These are phyloP conservation scores for Chiua virens DNA, from an alignment of 768 basidiomycete genomes.

Conservation along the genomic window DNA sequence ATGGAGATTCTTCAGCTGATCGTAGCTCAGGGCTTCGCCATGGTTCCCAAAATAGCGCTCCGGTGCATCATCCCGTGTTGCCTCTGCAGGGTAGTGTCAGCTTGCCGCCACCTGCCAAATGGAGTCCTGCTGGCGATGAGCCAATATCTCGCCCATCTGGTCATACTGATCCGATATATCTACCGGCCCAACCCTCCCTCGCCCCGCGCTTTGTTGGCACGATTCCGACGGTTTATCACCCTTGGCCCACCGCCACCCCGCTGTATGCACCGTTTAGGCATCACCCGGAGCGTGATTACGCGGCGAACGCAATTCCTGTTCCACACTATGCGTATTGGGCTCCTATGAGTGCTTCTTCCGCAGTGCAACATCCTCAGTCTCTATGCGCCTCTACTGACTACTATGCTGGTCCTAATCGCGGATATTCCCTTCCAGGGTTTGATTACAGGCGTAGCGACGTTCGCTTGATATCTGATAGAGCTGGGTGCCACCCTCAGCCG, in stretches of 20 bases:
- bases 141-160: slow-evolving; percentile 59
- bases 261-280: slow-evolving; percentile 24
- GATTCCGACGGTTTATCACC: slow-evolving; percentile 31
- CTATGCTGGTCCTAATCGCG: slow-evolving; percentile 46
- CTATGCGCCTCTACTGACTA: slow-evolving; percentile 55
- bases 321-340: slow-evolving; percentile 26
- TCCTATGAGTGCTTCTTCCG: slow-evolving; percentile 29
- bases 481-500: slow-evolving; percentile 35
- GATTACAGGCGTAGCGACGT: slow-evolving; percentile 52
- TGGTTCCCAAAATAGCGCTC: slow-evolving; percentile 1
- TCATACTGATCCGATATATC: slow-evolving; percentile 56
- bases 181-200: slow-evolving; percentile 59
- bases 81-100: slow-evolving; percentile 26
- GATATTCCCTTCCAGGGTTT: slow-evolving; percentile 59
- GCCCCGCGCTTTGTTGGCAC: slow-evolving; percentile 36
- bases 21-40: neutral
- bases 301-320: slow-evolving; percentile 6
- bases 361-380: slow-evolving; percentile 57
- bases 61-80: slow-evolving; percentile 7
- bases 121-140: slow-evolving; percentile 81
- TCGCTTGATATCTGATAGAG: slow-evolving; percentile 44
- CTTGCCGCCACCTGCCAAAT: slow-evolving; percentile 74
- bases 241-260: slow-evolving; percentile 20
- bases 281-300: slow-evolving; percentile 14
- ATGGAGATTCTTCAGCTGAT: slow-evolving; percentile 10